These are phyloP conservation scores for Colletotrichum somersetense DNA, from an alignment of 2,329 filamentous ascomycete genomes.

Conservation along the genomic window DNA sequence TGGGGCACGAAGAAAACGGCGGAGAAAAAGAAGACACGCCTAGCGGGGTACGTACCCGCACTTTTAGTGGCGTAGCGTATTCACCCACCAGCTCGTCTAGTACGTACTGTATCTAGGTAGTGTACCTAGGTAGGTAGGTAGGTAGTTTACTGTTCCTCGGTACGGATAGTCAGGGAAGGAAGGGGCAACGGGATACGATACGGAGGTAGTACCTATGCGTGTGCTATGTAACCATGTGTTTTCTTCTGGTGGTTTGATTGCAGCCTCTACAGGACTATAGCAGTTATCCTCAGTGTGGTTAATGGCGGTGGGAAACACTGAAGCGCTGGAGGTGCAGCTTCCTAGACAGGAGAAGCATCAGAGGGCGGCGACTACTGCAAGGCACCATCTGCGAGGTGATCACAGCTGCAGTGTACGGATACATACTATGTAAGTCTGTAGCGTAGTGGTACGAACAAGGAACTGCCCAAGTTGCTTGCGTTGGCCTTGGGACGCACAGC, in stretches of 20 bases:
- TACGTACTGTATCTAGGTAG: too few species aligned
- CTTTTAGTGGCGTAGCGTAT: slow-evolving; percentile 1
- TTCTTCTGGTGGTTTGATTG: slow-evolving; percentile 16
- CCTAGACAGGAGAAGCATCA: slow-evolving; percentile 39
- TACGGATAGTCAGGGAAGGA: slow-evolving; percentile 19
- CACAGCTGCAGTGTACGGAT: slow-evolving; percentile 18
- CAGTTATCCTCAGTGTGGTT: background rate
- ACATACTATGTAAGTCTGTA: background rate
- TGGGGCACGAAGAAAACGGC: slow-evolving; percentile 11
- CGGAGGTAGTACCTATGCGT: slow-evolving; percentile 16
- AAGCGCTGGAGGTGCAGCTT: slow-evolving; percentile 39
- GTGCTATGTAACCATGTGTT: slow-evolving; percentile 23
- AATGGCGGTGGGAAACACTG: slow-evolving; percentile 22
- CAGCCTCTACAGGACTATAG: background rate
- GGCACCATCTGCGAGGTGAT: slow-evolving; percentile 37
- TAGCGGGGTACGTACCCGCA: slow-evolving; percentile 15
- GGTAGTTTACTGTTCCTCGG: too few species aligned
- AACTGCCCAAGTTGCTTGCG: background rate
- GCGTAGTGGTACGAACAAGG: background rate
- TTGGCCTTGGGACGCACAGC: background rate
- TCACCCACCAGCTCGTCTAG: background rate
- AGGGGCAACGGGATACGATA: slow-evolving; percentile 13
- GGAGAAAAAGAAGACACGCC: slow-evolving; percentile 17
- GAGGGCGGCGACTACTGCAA: slow-evolving; percentile 40
- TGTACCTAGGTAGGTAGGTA: too few species aligned